Conservation (phyloP, 768 basidiomycete species). For the Leccinum truebloodii region DNA sequence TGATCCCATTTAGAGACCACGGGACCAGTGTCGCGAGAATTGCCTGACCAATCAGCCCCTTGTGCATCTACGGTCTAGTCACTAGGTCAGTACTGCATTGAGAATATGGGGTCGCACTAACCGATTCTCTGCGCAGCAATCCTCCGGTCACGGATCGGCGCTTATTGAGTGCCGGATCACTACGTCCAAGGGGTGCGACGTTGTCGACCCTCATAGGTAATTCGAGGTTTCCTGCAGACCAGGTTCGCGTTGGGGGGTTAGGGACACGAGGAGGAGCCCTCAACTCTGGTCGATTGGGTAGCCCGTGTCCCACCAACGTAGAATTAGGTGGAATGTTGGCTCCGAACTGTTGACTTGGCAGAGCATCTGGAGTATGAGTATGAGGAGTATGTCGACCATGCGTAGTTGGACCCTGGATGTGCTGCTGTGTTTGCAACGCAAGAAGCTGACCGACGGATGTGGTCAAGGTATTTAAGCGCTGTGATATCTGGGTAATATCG, state of each 20-base stretch:
- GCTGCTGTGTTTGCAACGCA: slow-evolving; percentile 74
- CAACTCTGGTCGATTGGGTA: slow-evolving; percentile 66
- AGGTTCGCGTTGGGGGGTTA: slow-evolving; percentile 75
- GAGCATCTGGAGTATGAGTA: slow-evolving; percentile 43
- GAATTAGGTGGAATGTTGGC: slow-evolving; percentile 40
- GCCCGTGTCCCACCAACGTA: slow-evolving; percentile 53
- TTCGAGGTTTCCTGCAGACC: slow-evolving; percentile 82
- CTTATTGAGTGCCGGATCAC: slow-evolving; percentile 56
- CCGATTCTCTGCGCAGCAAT: slow-evolving; percentile 72
- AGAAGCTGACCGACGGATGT: slow-evolving; percentile 85
- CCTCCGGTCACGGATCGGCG: slow-evolving; percentile 68
- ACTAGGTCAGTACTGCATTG: slow-evolving; percentile 16
- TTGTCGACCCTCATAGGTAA: slow-evolving; percentile 60
- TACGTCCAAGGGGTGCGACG: slow-evolving; percentile 37
- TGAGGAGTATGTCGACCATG: slow-evolving; percentile 36
- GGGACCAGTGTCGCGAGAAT: slow-evolving; percentile 71
- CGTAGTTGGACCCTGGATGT: slow-evolving; percentile 49
- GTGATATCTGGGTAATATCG: slow-evolving; percentile 75
- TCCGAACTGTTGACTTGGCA: slow-evolving; percentile 42
- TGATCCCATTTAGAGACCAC: slow-evolving; percentile 86
- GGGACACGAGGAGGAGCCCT: slow-evolving; percentile 61
- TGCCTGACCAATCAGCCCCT: slow-evolving; percentile 54
- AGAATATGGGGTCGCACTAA: slow-evolving; percentile 47
- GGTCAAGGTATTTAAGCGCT: slow-evolving; percentile 75
- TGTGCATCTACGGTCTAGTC: slow-evolving; percentile 52